phyloP scores from a whole-genome alignment of 1,139 yeast genomes.

The Candida tropicalis region DNA sequence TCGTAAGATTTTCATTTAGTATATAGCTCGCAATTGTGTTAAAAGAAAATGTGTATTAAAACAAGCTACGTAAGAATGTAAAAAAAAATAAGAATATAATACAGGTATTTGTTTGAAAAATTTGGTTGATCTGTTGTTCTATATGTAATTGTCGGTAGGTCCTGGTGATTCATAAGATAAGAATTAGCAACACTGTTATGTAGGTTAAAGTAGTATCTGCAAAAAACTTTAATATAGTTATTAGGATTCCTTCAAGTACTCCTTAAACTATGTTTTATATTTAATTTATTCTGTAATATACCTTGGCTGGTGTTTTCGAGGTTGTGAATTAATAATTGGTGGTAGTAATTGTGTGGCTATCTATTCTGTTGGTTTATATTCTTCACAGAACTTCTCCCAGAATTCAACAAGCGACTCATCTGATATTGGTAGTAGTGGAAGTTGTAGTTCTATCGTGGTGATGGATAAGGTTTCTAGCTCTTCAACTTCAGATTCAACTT shows the following conservation, averaged over 20 bases:
- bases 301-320: neutral
- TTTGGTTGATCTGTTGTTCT: neutral
- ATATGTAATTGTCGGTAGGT: no score
- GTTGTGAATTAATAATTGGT: neutral
- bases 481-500: neutral
- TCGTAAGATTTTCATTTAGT: neutral
- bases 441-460: neutral
- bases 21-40: neutral
- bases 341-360: neutral
- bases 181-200: conserved; percentile 1
- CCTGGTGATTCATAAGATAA: conserved; percentile 1
- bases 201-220: neutral
- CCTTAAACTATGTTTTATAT: conserved; percentile 13
- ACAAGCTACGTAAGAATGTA: neutral
- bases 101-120: neutral
- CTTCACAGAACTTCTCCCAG: neutral
- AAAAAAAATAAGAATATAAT: neutral
- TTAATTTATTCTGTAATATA: conserved; percentile 7
- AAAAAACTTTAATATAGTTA: conserved; percentile 4
- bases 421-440: conserved; percentile 2
- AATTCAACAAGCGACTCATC: neutral
- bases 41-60: conserved; percentile 18
- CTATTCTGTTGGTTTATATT: neutral
- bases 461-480: neutral
- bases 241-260: conserved; percentile 5